phyloP scores from a whole-genome alignment of 768 basidiomycete genomes.

The Kwoniella heveanensis region DNA sequence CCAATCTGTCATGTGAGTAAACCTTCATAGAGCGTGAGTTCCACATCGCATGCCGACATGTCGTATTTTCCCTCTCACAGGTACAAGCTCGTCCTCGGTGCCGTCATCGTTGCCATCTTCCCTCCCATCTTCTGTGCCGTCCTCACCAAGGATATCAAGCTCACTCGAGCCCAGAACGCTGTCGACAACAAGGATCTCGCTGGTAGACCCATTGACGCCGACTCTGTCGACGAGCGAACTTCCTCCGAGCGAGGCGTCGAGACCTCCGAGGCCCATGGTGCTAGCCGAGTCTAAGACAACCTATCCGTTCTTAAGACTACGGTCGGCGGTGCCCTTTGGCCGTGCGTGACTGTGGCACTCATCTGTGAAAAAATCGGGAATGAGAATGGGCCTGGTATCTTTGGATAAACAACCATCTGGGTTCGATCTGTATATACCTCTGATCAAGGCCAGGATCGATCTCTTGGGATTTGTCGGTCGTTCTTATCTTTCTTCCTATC shows the following conservation, averaged over 20 bases:
- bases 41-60: no score
- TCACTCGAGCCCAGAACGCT: constrained; percentile 72
- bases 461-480: no score
- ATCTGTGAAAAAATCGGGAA: no score
- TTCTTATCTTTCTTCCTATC: no score
- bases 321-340: no score
- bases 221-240: constrained; percentile 3
- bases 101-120: constrained; percentile 62
- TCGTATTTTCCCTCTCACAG: constrained; percentile 3
- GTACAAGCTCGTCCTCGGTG: constrained; percentile 60
- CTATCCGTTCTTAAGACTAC: neutral
- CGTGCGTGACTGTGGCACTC: no score
- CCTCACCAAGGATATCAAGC: constrained; percentile 68
- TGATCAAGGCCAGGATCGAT: no score
- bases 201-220: constrained; percentile 36
- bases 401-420: no score
- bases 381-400: no score
- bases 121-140: constrained; percentile 66
- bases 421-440: no score
- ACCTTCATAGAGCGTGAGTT: no score
- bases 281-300: neutral
- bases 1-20: constrained; percentile 58
- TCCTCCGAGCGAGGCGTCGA: constrained; percentile 1
- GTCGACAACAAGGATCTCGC: constrained; percentile 60
- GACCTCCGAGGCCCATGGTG: neutral